Evolutionary conservation across 176 grass and related monocot species (phyloP).

Genomic region (Canna indica): DNA sequence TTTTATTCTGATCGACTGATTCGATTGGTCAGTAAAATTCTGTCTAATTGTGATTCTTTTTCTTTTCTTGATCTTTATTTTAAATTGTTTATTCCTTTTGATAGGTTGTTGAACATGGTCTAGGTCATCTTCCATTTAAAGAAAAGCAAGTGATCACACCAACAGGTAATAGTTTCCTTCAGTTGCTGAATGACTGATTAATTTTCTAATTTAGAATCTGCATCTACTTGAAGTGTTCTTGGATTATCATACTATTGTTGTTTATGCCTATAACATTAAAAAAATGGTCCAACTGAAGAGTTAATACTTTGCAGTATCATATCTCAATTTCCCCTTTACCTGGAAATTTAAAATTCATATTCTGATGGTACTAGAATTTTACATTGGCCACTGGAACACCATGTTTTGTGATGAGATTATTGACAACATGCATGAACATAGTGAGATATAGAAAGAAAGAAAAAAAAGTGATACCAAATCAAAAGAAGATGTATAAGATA

Average conservation of each 20-base stretch:
- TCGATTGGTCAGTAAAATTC: conserved; percentile 46
- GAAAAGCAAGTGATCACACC: conserved; percentile 87
- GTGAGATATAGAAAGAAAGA: no score
- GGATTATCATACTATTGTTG: not conserved
- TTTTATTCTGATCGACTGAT: conserved; percentile 95
- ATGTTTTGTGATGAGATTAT: no score
- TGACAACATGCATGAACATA: no score
- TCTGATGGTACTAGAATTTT: no score
- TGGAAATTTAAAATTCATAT: no score
- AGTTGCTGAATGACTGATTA: not conserved
- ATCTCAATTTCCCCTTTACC: no score
- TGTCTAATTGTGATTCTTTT: conserved; percentile 12
- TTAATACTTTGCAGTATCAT: no score
- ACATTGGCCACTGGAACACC: no score
- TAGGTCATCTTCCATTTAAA: conserved; percentile 89
- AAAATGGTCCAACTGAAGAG: no score
- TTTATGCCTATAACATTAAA: not conserved
- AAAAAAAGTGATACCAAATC: no score
- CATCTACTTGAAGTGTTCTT: not conserved
- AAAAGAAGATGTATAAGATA: no score
- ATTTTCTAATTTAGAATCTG: not conserved
- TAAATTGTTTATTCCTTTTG: conserved; percentile 16
- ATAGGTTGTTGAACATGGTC: conserved; percentile 86
- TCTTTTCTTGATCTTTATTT: conserved; percentile 4
- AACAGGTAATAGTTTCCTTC: conserved; percentile 39